Base-by-base conservation (phyloP, 2,329 filamentous ascomycete species). In the Beauveria pseudobassiana region DNA sequence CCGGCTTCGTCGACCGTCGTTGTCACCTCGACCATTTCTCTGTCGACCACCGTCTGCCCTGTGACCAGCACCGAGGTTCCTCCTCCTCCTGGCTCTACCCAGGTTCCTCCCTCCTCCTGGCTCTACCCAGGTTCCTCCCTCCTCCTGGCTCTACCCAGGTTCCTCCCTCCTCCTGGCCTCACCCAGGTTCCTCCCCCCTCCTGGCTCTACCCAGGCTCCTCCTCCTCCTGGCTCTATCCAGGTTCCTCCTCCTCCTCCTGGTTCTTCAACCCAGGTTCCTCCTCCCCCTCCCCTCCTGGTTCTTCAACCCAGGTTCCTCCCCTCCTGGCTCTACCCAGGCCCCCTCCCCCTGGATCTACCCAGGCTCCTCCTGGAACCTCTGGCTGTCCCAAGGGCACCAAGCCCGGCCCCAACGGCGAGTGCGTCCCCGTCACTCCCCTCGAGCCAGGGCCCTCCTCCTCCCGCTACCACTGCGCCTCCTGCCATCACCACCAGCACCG, bases 1-100 rank as follows among this genome's bases (percentile, higher is more conserved):
- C 72, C 72, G 55, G 63, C 64, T 20, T 62, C 64, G 30, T 65
- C 67, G 40, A 69, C 69, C 54, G 69, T 68, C 1, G 55, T 61
- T 52, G 54, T 65, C 55, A 73, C 69, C 12, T 65, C 71, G 65
- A 72, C 72, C n/a, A 63, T 69, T 30, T 65, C 71, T 26, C 53
- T 71, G 51, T 76, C 72, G 46, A 78, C 76, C 45, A 79, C 76
- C 6, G 68, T 77, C 62, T 78, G 76, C 72, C 76, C 77, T 10
- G 72, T 78, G 59, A 71, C 69, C 20, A 55, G 28, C 3, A 56
- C 28, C 10, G 28, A 34, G 24, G 49, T 45, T 20, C 62, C 57
- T 18, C 62, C 62, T 60, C 50, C 62, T n/a, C 50, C 14, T 30
- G 40, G 48, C 18, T 38, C 62, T 56, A 51, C 59, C 38, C 54